These are phyloP conservation scores for Puccinia triticina DNA, from an alignment of 1,284 basidiomycete genomes.

Conservation along the genomic window DNA sequence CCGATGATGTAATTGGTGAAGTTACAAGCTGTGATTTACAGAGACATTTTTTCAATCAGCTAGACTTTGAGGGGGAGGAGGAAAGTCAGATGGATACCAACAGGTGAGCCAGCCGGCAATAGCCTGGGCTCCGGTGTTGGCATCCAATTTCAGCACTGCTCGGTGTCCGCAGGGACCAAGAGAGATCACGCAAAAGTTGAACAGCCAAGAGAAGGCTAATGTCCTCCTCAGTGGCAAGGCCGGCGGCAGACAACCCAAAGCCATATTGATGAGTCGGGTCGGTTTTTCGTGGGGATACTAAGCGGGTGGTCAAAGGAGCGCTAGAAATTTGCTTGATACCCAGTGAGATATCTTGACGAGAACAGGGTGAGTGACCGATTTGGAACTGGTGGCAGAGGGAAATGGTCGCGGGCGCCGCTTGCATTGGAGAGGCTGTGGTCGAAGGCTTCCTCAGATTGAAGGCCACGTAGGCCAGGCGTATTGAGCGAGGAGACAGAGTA, in stretches of 20 bases:
- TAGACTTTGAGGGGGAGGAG: neutral
- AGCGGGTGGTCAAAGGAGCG: neutral
- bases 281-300: neutral
- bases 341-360: neutral
- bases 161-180: constrained; percentile 98
- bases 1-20: constrained; percentile 99
- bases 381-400: no score
- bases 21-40: constrained; percentile 79
- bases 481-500: no score
- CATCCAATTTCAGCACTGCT: constrained; percentile 96
- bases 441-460: no score
- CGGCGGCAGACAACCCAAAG: constrained; percentile 78
- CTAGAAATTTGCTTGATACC: neutral
- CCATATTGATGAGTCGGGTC: constrained; percentile 26
- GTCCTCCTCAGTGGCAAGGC: constrained; percentile 93
- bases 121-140: constrained; percentile 96
- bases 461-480: no score
- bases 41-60: no score
- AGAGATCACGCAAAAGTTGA: constrained; percentile 96
- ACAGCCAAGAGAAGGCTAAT: constrained; percentile 92
- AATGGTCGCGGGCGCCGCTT: no score
- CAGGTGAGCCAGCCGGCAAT: constrained; percentile 98
- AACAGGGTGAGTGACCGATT: no score
- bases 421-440: no score
- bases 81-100: neutral